Percentiles rank a stretch among this genome's conserved stretches.
Conservation (phyloP, 495 filamentous ascomycete species). For the Podospora pseudopauciseta region DNA sequence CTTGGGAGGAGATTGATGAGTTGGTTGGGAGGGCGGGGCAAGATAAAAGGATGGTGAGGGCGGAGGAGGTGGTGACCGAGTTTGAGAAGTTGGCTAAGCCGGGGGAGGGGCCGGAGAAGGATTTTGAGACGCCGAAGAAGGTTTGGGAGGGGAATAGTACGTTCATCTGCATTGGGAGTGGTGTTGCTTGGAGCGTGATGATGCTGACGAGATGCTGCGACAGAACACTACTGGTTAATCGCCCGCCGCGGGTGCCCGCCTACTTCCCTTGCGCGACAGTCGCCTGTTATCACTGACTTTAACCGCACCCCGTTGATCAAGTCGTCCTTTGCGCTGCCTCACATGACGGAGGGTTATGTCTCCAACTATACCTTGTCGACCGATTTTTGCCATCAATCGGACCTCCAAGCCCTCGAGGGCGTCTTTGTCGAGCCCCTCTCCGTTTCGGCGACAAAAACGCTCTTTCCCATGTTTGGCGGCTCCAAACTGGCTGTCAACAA, state of each 20-base stretch:
- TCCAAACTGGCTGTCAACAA: slow-evolving; percentile 76
- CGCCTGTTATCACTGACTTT: slow-evolving; percentile 40
- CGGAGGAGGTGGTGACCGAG: slow-evolving; percentile 30
- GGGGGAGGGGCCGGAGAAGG: slow-evolving; percentile 29
- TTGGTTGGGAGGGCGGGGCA: slow-evolving; percentile 53
- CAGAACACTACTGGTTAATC: slow-evolving; percentile 60
- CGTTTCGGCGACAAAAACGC: slow-evolving; percentile 49
- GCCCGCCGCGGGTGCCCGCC: slow-evolving; percentile 60
- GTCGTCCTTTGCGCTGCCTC: slow-evolving; percentile 31
- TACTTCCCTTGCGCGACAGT: slow-evolving; percentile 52
- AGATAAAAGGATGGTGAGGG: slow-evolving; percentile 40
- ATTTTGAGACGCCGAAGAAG: slow-evolving; percentile 28
- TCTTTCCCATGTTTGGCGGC: slow-evolving; percentile 72
- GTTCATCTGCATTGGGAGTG: slow-evolving; percentile 6
- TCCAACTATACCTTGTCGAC: slow-evolving; percentile 63
- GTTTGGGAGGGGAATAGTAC: slow-evolving; percentile 46
- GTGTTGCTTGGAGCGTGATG: too few relatives aligned
- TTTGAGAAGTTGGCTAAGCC: slow-evolving; percentile 33
- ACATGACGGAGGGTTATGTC: slow-evolving; percentile 56
- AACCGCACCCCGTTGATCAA: slow-evolving; percentile 43
- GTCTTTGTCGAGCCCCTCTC: slow-evolving; percentile 65
- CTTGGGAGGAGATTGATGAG: slow-evolving; percentile 61
- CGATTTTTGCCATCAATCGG: slow-evolving; percentile 61
- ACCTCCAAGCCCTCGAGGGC: slow-evolving; percentile 61
- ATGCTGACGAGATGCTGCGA: slow-evolving; percentile 17